These are phyloP conservation scores for Nothophytophthora sp. DNA, from an alignment of 352 stramenopile genomes.

Conservation along the genomic window DNA sequence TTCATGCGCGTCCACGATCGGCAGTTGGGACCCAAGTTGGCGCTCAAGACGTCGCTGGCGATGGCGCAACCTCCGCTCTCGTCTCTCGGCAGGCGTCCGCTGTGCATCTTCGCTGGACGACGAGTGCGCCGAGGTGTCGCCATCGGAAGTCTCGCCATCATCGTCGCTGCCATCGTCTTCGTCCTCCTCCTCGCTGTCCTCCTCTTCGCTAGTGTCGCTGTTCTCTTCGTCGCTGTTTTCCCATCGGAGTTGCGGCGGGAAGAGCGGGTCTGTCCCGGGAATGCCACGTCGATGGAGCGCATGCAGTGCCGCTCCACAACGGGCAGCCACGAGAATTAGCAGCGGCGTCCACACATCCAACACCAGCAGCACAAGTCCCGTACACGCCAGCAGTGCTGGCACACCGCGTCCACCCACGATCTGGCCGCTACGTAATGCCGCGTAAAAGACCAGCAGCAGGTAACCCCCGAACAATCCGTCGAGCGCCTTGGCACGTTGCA, in stretches of 20 bases:
- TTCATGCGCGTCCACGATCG: conserved; percentile 29
- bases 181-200: conserved; percentile 15
- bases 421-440: conserved; percentile 57
- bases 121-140: conserved; percentile 23
- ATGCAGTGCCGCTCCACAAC: conserved; percentile 53
- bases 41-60: conserved; percentile 18
- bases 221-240: conserved; percentile 46
- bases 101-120: conserved; percentile 25
- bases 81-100: conserved; percentile 25
- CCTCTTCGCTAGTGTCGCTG: conserved; percentile 15
- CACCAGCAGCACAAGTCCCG: conserved; percentile 46
- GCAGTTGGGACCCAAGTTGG: conserved; percentile 14
- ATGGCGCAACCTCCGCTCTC: conserved; percentile 16
- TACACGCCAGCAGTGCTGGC: conserved; percentile 40
- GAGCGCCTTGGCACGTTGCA: conserved; percentile 61
- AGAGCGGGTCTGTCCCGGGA: conserved; percentile 60
- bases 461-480: conserved; percentile 60
- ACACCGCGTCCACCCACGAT: conserved; percentile 48
- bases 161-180: conserved; percentile 19
- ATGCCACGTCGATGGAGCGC: conserved; percentile 57
- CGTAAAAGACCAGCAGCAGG: conserved; percentile 71
- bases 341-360: conserved; percentile 70
- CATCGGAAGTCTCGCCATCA: conserved; percentile 10
- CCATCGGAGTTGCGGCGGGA: conserved; percentile 69
- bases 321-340: conserved; percentile 66